Conservation (phyloP, 495 filamentous ascomycete genomes). For the Ascodesmis nigricans region DNA sequence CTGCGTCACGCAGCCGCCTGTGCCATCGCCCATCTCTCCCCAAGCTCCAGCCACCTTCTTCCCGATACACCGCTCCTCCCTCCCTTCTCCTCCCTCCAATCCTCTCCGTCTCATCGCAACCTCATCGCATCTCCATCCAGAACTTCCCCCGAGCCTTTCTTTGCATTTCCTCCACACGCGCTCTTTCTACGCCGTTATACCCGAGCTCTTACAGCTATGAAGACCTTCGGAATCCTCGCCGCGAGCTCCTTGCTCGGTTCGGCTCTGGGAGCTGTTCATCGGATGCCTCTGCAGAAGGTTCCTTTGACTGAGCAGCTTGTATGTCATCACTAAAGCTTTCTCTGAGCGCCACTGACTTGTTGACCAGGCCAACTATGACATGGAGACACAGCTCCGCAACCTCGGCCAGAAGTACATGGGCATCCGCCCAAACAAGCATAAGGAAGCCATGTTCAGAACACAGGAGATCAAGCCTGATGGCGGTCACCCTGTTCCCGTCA, state of each 20-base stretch:
- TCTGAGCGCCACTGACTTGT: not conserved
- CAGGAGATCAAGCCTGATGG: constrained; percentile 40
- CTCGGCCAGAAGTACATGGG: constrained; percentile 93
- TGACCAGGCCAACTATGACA: constrained; percentile 45
- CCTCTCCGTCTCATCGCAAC: too few relatives aligned
- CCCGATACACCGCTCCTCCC: too few relatives aligned
- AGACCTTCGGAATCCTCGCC: constrained; percentile 46
- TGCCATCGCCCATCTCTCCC: too few relatives aligned
- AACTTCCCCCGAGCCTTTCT: too few relatives aligned
- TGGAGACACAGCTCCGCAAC: constrained; percentile 55
- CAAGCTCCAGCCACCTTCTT: too few relatives aligned
- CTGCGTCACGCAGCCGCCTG: too few relatives aligned
- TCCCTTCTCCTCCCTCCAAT: too few relatives aligned
- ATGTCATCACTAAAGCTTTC: constrained; percentile 9
- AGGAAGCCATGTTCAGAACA: constrained; percentile 57
- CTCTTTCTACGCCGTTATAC: too few relatives aligned
- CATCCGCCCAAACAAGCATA: constrained; percentile 42
- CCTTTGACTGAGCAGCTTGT: constrained; percentile 83
- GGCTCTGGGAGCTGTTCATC: constrained; percentile 66
- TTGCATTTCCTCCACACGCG: too few relatives aligned
- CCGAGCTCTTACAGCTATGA: constrained; percentile 48
- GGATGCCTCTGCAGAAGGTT: constrained; percentile 92
- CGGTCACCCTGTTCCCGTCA: constrained; percentile 67
- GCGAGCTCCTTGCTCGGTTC: constrained; percentile 68
- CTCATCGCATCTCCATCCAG: too few relatives aligned